phyloP scores from a whole-genome alignment of 1,284 basidiomycete species.

The Cryptococcus wingfieldii region DNA sequence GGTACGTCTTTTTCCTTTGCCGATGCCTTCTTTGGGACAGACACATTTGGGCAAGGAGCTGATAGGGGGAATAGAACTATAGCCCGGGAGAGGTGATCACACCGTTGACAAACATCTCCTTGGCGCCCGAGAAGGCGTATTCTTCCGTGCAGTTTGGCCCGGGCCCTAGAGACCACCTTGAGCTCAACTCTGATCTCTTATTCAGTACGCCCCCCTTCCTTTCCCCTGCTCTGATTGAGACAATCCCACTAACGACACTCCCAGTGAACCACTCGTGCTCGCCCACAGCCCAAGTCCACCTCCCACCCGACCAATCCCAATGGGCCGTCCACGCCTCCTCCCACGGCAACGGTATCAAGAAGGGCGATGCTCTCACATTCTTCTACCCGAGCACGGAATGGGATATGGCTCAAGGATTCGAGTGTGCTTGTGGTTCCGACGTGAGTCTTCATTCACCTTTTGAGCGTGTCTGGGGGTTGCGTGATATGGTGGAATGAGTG shows the following conservation, averaged over 20 bases:
- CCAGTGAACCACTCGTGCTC: constrained; percentile 65
- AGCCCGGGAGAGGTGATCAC: constrained; percentile 33
- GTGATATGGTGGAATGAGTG: neutral
- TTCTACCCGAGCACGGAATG: constrained; percentile 69
- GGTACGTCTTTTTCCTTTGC: constrained; percentile 23
- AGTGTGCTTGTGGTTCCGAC: constrained; percentile 55
- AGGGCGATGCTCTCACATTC: constrained; percentile 55
- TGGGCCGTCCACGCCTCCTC: constrained; percentile 51
- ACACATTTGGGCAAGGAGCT: neutral
- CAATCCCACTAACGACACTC: neutral
- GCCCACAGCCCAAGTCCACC: constrained; percentile 58
- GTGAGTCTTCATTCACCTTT: constrained; percentile 26
- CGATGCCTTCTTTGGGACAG: neutral
- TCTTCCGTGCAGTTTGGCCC: constrained; percentile 50
- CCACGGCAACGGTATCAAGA: constrained; percentile 28
- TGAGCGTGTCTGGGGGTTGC: neutral
- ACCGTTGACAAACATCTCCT: constrained; percentile 32
- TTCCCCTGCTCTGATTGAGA: neutral
- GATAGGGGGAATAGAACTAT: neutral
- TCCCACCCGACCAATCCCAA: constrained; percentile 51
- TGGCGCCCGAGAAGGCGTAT: constrained; percentile 46
- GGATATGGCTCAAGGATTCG: constrained; percentile 65
- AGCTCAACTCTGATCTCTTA: constrained; percentile 62
- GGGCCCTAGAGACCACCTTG: constrained; percentile 56
- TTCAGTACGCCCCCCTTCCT: constrained; percentile 47